Evolutionary conservation across 257 asterid species (phyloP).

Genomic region (Voacanga thouarsii): DNA sequence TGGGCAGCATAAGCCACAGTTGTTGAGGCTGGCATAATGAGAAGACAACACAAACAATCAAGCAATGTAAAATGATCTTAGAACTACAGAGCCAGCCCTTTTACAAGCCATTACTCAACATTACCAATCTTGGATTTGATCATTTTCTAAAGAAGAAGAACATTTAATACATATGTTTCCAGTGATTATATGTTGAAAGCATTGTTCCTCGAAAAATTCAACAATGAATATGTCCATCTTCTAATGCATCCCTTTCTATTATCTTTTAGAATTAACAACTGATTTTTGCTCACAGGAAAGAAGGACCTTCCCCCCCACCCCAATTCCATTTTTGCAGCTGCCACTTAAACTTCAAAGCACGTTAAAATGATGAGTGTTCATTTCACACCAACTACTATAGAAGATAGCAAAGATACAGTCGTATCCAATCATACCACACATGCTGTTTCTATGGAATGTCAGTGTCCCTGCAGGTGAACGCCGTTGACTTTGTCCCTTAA

Average conservation of each 20-base stretch:
- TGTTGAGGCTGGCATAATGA: background rate
- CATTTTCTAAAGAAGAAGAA: background rate
- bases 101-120: background rate
- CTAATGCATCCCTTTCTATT: background rate
- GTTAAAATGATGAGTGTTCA: background rate
- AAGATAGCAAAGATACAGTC: background rate
- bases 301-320: too few species aligned
- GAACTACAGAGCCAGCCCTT: background rate
- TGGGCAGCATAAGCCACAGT: background rate
- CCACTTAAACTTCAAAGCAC: background rate
- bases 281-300: too few species aligned
- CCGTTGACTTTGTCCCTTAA: slow-evolving; percentile 31
- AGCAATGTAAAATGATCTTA: background rate
- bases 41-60: background rate
- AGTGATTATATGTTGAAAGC: background rate
- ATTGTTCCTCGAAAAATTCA: background rate
- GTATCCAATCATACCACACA: slow-evolving; percentile 64
- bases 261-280: background rate
- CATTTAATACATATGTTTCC: background rate
- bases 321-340: too few species aligned
- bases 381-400: background rate
- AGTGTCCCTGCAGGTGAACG: slow-evolving; percentile 76
- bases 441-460: slow-evolving; percentile 61
- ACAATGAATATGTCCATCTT: background rate
- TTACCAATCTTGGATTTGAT: background rate